These are phyloP conservation scores for Trichoderma aggressivum DNA, from an alignment of 2,329 filamentous ascomycete genomes.

Conservation along the genomic window DNA sequence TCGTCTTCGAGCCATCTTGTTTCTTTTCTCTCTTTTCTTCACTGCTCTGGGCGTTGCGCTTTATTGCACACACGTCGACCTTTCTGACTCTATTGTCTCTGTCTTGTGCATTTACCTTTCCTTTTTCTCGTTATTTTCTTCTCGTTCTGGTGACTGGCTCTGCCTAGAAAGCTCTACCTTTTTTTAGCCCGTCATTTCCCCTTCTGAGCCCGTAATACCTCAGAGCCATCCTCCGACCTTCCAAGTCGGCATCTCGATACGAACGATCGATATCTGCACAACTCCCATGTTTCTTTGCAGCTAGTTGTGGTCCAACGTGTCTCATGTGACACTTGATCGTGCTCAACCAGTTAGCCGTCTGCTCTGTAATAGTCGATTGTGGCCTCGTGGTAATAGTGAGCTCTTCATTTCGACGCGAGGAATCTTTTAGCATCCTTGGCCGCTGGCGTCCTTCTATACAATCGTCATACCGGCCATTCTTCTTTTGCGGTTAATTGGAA, in stretches of 20 bases:
- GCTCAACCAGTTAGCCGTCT: constrained; percentile 22
- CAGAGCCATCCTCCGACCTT: constrained; percentile 20
- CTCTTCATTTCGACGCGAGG: constrained; percentile 36
- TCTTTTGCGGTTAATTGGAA: neutral
- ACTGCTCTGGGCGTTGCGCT: constrained; percentile 26
- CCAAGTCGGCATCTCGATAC: constrained; percentile 20
- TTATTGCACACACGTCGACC: constrained; percentile 26
- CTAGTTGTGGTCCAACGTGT: constrained; percentile 33
- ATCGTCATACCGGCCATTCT: constrained; percentile 21
- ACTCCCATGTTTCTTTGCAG: constrained; percentile 34
- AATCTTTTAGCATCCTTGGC: constrained; percentile 44
- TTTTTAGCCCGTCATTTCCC: constrained; percentile 27
- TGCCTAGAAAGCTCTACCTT: constrained; percentile 24
- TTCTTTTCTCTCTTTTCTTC: constrained; percentile 23
- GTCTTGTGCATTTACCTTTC: constrained; percentile 29
- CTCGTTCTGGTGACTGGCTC: constrained; percentile 24
- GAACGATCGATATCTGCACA: constrained; percentile 24
- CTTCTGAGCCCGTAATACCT: constrained; percentile 30
- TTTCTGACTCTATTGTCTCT: constrained; percentile 27
- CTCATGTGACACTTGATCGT: constrained; percentile 32
- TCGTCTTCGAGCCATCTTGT: constrained; percentile 23
- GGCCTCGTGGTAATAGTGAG: constrained; percentile 48
- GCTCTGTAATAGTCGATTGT: constrained; percentile 26
- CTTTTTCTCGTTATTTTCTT: constrained; percentile 27
- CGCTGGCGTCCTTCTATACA: constrained; percentile 56